These are phyloP conservation scores for Striga asiatica DNA, from an alignment of 257 asterid genomes.

Conservation along the genomic window DNA sequence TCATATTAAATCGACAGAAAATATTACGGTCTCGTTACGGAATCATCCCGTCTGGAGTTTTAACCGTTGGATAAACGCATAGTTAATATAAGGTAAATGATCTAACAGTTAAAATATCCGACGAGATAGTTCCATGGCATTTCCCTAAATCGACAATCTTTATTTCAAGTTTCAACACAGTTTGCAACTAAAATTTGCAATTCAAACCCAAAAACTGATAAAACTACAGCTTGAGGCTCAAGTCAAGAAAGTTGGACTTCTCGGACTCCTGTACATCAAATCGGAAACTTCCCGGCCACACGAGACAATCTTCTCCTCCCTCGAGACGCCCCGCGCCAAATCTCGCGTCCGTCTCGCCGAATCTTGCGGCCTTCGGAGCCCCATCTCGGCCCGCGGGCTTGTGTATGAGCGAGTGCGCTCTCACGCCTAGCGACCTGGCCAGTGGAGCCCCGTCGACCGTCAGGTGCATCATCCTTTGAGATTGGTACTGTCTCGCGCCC, in stretches of 20 bases:
- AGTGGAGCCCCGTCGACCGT: conserved; percentile 28
- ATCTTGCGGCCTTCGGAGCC: conserved; percentile 26
- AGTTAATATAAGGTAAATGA: no score
- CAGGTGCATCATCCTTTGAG: conserved; percentile 49
- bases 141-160: no score
- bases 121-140: no score
- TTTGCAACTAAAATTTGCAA: no score
- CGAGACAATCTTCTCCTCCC: conserved; percentile 24
- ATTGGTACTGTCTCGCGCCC: conserved; percentile 53
- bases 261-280: conserved; percentile 27
- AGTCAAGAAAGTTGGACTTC: conserved; percentile 41
- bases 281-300: conserved; percentile 89
- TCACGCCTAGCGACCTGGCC: conserved; percentile 72
- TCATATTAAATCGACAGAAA: no score
- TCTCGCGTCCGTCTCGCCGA: conserved; percentile 30
- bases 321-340: conserved; percentile 25
- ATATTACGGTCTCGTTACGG: no score
- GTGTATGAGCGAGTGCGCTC: conserved; percentile 53
- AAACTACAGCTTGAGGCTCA: conserved; percentile 68
- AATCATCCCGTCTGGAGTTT: no score
- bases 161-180: no score
- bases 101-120: no score
- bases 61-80: no score
- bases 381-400: conserved; percentile 38
- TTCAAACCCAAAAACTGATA: no score